Percentiles rank a stretch among this genome's conserved stretches.
These are phyloP conservation scores for Candolleomyces eurysporus DNA, from an alignment of 768 basidiomycete genomes.

Conservation along the genomic window DNA sequence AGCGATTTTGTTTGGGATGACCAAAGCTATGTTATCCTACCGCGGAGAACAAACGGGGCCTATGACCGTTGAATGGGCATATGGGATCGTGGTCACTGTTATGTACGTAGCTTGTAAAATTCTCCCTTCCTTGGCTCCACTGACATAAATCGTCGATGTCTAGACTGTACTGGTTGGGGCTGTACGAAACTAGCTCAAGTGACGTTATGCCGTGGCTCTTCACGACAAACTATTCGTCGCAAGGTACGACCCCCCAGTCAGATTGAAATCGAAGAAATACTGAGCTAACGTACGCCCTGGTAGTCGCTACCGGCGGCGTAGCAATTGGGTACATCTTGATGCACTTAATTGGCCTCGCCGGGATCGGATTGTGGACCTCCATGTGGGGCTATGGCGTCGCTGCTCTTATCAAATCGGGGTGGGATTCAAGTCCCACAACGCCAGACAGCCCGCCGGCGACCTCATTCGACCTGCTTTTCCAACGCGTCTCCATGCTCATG, in stretches of 20 bases:
- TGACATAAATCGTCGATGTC: neutral
- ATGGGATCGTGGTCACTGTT: constrained; percentile 4
- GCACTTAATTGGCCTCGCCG: neutral
- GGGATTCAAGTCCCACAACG: neutral
- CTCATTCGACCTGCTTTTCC: neutral
- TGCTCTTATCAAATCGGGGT: neutral
- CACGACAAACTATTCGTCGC: neutral
- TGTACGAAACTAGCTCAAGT: constrained; percentile 4
- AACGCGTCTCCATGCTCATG: neutral
- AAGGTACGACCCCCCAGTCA: neutral
- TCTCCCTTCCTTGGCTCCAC: neutral
- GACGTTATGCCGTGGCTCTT: constrained; percentile 2
- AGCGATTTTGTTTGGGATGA: constrained; percentile 6
- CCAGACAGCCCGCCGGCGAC: neutral
- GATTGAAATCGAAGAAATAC: too few relatives aligned
- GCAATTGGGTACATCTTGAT: neutral
- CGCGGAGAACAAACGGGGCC: constrained; percentile 2
- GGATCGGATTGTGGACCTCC: neutral
- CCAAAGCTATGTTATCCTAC: constrained; percentile 9
- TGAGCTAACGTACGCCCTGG: neutral
- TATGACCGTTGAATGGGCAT: constrained; percentile 10
- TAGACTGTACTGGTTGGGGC: constrained; percentile 5
- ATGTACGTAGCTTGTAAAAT: neutral
- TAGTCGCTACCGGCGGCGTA: neutral
- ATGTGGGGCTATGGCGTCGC: neutral